Evolutionary conservation across 2,329 filamentous ascomycete genomes (phyloP).

Genomic region (Alternaria rosae): DNA sequence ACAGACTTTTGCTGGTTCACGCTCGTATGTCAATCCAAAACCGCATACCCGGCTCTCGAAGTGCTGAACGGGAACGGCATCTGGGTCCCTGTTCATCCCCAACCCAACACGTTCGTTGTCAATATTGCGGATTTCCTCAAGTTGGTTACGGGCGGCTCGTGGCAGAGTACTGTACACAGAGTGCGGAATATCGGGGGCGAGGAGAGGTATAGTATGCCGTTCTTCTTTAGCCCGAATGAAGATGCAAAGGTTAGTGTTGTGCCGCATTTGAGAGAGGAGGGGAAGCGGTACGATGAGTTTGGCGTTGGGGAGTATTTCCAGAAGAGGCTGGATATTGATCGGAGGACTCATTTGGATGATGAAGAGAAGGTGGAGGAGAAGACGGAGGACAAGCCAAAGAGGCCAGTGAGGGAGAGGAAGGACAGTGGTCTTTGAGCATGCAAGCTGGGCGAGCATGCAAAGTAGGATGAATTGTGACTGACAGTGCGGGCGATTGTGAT

Average conservation of each 20-base stretch:
- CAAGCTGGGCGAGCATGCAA: not conserved
- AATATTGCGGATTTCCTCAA: slow-evolving; percentile 54
- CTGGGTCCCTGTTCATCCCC: slow-evolving; percentile 51
- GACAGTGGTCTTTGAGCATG: not conserved
- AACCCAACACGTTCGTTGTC: slow-evolving; percentile 50
- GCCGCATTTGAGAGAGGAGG: slow-evolving; percentile 35
- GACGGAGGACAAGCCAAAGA: not conserved
- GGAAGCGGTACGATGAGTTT: slow-evolving; percentile 38
- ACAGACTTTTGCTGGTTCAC: slow-evolving; percentile 56
- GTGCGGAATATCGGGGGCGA: slow-evolving; percentile 51
- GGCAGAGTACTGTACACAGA: slow-evolving; percentile 52
- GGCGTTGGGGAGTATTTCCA: slow-evolving; percentile 45
- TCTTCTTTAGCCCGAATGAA: slow-evolving; percentile 51
- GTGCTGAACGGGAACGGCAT: slow-evolving; percentile 53
- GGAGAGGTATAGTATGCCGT: slow-evolving; percentile 52
- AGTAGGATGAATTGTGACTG: not conserved
- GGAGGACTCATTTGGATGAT: slow-evolving; percentile 39
- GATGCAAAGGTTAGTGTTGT: slow-evolving; percentile 44
- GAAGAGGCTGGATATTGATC: slow-evolving; percentile 41
- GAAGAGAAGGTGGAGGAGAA: slow-evolving; percentile 8
- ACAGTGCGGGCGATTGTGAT: not conserved
- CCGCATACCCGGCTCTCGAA: slow-evolving; percentile 44
- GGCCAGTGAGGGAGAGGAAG: not conserved
- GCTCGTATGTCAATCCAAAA: slow-evolving; percentile 45
- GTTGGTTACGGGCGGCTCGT: slow-evolving; percentile 51